Conservation (phyloP, 306 rosid species). For the Vachellia collinsii region DNA sequence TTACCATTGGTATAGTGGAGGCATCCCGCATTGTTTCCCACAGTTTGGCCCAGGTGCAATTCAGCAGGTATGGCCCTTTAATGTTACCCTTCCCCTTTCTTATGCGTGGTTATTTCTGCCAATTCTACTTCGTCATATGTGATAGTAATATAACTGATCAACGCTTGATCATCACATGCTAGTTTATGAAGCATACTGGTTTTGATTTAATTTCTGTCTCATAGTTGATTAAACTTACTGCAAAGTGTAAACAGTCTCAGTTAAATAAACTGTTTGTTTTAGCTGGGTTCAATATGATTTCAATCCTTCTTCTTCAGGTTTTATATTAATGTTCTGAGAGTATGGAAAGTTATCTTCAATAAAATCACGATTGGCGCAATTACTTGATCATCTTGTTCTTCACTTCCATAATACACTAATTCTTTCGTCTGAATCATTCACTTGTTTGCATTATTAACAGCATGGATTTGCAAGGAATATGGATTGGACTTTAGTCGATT, state of each 20-base stretch:
- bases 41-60: slow-evolving; percentile 97
- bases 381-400: slow-evolving; percentile 16
- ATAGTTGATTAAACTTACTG: slow-evolving; percentile 8
- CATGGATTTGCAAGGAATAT: slow-evolving; percentile 93
- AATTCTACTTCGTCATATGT: background rate
- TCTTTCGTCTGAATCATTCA: slow-evolving; percentile 28
- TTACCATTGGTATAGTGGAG: slow-evolving; percentile 71
- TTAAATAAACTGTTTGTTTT: background rate
- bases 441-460: slow-evolving; percentile 53
- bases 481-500: slow-evolving; percentile 81
- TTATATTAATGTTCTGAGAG: background rate
- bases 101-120: background rate
- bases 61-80: slow-evolving; percentile 70
- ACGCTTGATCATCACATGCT: slow-evolving; percentile 9
- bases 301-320: background rate
- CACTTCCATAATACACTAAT: slow-evolving; percentile 7
- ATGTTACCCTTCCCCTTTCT: background rate
- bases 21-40: slow-evolving; percentile 96
- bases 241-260: background rate
- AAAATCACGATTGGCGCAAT: slow-evolving; percentile 7
- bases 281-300: background rate
- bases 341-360: background rate
- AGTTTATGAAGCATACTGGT: slow-evolving; percentile 15
- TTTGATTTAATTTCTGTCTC: background rate
- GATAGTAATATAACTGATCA: background rate